A percentile compares a stretch with the other conserved stretches of the same genome.
These are phyloP conservation scores for Ammopiptanthus mongolicus DNA, from an alignment of 306 rosid species.

Conservation along the genomic window DNA sequence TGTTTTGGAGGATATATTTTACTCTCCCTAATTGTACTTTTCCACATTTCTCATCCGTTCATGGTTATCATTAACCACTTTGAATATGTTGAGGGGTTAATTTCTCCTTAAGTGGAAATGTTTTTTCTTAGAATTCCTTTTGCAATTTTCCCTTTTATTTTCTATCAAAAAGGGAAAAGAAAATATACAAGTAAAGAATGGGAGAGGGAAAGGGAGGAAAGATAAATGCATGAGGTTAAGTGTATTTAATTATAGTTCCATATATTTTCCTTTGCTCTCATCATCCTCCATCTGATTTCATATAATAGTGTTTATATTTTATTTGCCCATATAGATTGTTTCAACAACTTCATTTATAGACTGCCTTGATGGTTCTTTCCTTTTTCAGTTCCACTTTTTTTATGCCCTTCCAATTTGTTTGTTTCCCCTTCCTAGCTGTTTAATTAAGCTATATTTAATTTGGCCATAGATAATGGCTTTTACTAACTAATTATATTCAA, in stretches of 20 bases:
- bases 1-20: too few species aligned
- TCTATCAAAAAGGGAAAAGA: background rate
- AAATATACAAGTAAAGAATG: background rate
- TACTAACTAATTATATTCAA: conserved; percentile 30
- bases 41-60: background rate
- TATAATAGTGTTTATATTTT: background rate
- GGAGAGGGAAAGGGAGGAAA: background rate
- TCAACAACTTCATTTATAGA: background rate
- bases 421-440: background rate
- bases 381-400: background rate
- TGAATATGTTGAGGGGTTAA: background rate
- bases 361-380: background rate
- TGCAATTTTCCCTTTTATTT: background rate
- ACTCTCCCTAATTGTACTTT: background rate
- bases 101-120: background rate
- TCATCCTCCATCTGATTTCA: background rate
- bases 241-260: background rate
- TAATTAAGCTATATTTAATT: conserved; percentile 15
- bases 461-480: background rate
- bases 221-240: background rate
- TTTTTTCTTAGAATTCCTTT: background rate
- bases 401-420: background rate
- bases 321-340: background rate
- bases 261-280: background rate
- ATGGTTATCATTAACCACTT: background rate